Conservation (phyloP, 164 flowering plant species). For the Berberis vulgaris region DNA sequence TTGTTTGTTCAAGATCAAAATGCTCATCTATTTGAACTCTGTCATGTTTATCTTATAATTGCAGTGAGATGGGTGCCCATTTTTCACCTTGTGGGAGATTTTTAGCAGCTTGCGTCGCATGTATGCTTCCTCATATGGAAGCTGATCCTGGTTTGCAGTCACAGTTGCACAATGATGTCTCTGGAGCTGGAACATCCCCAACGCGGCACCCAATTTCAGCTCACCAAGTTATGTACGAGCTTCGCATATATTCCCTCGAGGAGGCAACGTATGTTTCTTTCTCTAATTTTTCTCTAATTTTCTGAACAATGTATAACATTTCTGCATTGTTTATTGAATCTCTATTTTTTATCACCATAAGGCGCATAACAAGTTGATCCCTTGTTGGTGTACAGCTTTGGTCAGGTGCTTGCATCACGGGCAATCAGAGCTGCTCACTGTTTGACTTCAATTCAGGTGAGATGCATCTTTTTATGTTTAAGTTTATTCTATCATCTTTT, state of each 20-base stretch:
- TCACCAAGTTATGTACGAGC: conserved; percentile 89
- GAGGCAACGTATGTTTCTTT: conserved; percentile 66
- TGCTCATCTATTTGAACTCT: not conserved
- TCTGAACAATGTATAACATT: not conserved
- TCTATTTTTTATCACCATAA: too few relatives aligned
- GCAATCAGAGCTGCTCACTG: too few relatives aligned
- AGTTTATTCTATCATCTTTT: too few relatives aligned
- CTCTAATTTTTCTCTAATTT: not conserved
- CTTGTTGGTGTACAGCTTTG: too few relatives aligned
- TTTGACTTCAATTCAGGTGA: too few relatives aligned
- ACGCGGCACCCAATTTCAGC: conserved; percentile 94
- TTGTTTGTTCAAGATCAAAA: too few relatives aligned
- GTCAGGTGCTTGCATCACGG: too few relatives aligned
- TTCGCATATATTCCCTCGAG: conserved; percentile 93
- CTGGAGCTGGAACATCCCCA: conserved; percentile 76
- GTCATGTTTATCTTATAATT: conserved; percentile 9
- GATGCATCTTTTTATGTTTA: too few relatives aligned
- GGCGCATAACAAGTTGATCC: too few relatives aligned
- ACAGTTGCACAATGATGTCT: conserved; percentile 39
- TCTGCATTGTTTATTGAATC: not conserved
- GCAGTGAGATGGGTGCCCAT: conserved; percentile 99
- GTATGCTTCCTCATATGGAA: conserved; percentile 72
- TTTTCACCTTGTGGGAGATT: conserved; percentile 99
- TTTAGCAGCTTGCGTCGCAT: conserved; percentile 98
- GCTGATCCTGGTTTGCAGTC: conserved; percentile 66